Percentiles rank a stretch among this genome's conserved stretches.
Evolutionary conservation across 2,329 filamentous ascomycete species (phyloP).

Genomic region (Cytospora piceicola): DNA sequence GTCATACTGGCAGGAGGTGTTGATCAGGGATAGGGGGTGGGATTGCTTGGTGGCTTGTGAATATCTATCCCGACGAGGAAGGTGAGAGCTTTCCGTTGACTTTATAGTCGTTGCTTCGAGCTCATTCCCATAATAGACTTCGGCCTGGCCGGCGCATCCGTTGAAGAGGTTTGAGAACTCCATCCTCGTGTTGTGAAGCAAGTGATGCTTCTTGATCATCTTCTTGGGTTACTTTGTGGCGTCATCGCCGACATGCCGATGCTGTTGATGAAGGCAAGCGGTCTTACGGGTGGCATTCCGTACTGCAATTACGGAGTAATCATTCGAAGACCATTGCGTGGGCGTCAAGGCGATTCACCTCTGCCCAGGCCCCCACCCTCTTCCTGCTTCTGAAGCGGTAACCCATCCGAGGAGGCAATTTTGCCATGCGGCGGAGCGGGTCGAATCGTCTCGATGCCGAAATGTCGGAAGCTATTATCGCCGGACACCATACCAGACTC

Average conservation of each 20-base stretch:
- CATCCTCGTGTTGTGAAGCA: conserved; percentile 12
- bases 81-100: background rate
- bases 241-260: conserved; percentile 26
- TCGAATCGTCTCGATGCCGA: conserved; percentile 7
- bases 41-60: conserved; percentile 2
- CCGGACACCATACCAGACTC: background rate
- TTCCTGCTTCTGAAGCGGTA: background rate
- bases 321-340: background rate
- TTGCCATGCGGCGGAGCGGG: background rate
- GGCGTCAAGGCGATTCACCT: background rate
- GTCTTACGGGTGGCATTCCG: conserved; percentile 8
- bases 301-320: background rate
- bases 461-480: background rate
- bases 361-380: too few relatives aligned
- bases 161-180: background rate
- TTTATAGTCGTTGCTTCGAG: conserved; percentile 14
- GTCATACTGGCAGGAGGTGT: conserved; percentile 8
- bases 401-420: background rate
- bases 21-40: background rate
- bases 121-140: background rate
- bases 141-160: background rate
- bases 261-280: background rate
- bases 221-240: conserved; percentile 7
- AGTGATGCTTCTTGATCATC: background rate
- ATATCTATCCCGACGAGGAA: conserved; percentile 7